These are phyloP conservation scores for Metschnikowia lachancei DNA, from an alignment of 805 yeast species.

Conservation along the genomic window DNA sequence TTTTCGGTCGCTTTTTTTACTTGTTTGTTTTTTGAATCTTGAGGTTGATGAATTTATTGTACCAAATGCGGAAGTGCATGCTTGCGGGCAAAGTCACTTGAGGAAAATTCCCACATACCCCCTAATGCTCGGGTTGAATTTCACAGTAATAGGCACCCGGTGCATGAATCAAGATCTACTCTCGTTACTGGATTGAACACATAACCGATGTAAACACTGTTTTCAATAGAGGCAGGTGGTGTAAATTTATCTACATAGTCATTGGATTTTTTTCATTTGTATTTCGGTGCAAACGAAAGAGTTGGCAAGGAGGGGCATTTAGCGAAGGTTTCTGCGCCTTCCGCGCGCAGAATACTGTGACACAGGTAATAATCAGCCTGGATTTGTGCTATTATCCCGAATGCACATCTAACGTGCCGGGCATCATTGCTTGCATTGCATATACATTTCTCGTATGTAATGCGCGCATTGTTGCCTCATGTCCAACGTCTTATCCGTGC, in stretches of 20 bases:
- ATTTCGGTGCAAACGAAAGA: background rate
- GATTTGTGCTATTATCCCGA: background rate
- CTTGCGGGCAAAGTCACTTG: conserved; percentile 4
- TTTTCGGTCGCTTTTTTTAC: too few relatives aligned
- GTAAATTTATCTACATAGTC: too few relatives aligned
- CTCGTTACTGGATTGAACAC: too few relatives aligned
- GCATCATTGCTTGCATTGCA: conserved; percentile 4
- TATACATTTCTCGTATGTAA: conserved; percentile 10
- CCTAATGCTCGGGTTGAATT: background rate
- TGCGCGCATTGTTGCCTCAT: conserved; percentile 10
- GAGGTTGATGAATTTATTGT: background rate
- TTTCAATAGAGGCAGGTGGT: too few relatives aligned
- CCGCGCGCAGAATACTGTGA: conserved; percentile 3
- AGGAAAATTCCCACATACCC: background rate
- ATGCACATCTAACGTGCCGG: conserved; percentile 12
- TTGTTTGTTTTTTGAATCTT: too few relatives aligned
- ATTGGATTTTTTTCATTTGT: background rate
- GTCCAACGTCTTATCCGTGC: conserved; percentile 12
- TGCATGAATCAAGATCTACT: too few relatives aligned
- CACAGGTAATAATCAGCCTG: background rate
- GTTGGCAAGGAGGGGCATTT: background rate
- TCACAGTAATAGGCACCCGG: too few relatives aligned
- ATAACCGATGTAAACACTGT: too few relatives aligned
- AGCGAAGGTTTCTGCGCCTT: conserved; percentile 3
- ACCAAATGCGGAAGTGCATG: background rate